Percentiles rank a stretch among this genome's conserved stretches.
phyloP scores from a whole-genome alignment of 2,329 filamentous ascomycete species.

The Paracoccidioides brasiliensis region DNA sequence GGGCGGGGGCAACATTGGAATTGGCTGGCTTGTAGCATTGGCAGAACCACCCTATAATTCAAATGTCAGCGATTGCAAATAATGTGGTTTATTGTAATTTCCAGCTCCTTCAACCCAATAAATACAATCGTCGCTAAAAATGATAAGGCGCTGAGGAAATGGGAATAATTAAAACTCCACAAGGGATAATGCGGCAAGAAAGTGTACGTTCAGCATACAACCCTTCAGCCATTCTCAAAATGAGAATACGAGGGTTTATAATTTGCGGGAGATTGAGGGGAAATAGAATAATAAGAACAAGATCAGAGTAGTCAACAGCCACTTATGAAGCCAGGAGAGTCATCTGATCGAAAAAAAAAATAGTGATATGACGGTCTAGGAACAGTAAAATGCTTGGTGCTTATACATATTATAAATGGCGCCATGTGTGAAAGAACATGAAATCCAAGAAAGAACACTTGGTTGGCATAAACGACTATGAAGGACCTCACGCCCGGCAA shows the following conservation, averaged over 20 bases:
- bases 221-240: not conserved
- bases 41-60: constrained; percentile 21
- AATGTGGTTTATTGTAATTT: not conserved
- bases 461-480: not conserved
- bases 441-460: constrained; percentile 7
- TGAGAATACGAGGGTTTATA: not conserved
- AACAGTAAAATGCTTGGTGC: constrained; percentile 10
- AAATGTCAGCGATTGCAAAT: not conserved
- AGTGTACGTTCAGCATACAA: not conserved
- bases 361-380: constrained; percentile 12
- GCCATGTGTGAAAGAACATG: constrained; percentile 7
- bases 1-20: constrained; percentile 43
- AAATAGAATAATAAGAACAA: not conserved
- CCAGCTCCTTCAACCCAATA: not conserved
- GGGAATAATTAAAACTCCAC: not conserved
- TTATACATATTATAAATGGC: constrained; percentile 14
- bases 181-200: not conserved
- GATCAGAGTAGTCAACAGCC: constrained; percentile 5
- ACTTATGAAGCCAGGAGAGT: constrained; percentile 11
- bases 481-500: not conserved
- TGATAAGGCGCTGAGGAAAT: not conserved
- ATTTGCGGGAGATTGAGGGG: not conserved
- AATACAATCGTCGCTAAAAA: not conserved
- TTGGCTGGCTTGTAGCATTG: constrained; percentile 25
- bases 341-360: constrained; percentile 7